Percentiles rank a stretch among this genome's conserved stretches.
Evolutionary conservation across 2,329 filamentous ascomycete species (phyloP).

Genomic region (Ophiostoma perfectum): DNA sequence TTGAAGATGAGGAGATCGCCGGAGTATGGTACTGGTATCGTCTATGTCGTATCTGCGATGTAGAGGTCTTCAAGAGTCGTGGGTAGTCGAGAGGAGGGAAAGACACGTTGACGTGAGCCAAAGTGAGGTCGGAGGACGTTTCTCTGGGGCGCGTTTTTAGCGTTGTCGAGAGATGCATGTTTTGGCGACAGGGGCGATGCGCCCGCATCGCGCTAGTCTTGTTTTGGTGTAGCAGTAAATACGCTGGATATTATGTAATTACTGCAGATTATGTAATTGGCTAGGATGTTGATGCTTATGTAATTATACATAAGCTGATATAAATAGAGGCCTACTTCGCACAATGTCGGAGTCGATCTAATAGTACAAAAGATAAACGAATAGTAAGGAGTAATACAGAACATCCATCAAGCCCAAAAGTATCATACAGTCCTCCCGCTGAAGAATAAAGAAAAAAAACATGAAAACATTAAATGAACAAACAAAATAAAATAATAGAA

Average conservation of each 20-base stretch:
- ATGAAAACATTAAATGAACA: background rate
- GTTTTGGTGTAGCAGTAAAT: background rate
- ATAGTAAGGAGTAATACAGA: background rate
- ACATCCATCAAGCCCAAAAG: background rate
- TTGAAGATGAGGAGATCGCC: background rate
- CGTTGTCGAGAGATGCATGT: constrained; percentile 19
- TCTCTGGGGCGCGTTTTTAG: constrained; percentile 20
- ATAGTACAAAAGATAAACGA: constrained; percentile 7
- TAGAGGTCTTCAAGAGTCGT: background rate
- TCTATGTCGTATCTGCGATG: background rate
- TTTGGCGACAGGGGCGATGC: constrained; percentile 18
- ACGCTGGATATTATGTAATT: constrained; percentile 3
- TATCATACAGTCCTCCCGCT: background rate
- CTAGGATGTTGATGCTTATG: background rate
- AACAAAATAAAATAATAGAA: background rate
- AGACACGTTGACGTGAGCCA: background rate
- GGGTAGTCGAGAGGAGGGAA: background rate
- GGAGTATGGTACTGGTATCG: background rate
- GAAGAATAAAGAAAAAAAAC: constrained; percentile 11
- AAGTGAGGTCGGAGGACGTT: constrained; percentile 15
- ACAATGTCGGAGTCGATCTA: background rate
- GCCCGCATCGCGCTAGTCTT: constrained; percentile 18
- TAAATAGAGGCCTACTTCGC: background rate
- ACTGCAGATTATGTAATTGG: background rate
- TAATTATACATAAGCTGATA: background rate